Conservation (phyloP, 2,329 filamentous ascomycete genomes). For the Aspergillus sp. region DNA sequence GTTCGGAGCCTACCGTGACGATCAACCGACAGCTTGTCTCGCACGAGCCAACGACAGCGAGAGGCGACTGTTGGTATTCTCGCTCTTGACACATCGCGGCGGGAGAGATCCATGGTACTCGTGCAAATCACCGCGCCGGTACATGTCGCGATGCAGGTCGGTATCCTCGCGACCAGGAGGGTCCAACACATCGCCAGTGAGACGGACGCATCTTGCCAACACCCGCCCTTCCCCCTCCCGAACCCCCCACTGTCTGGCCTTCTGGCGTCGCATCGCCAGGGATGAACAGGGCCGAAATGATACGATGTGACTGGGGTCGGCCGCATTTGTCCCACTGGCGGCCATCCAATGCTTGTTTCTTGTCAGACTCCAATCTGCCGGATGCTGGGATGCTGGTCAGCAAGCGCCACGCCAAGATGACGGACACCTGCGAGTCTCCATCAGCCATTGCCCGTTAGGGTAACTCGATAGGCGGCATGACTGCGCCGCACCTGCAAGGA, state of each 20-base stretch:
- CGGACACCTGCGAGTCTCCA: slow-evolving; percentile 20
- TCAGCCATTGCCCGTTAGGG: slow-evolving; percentile 6
- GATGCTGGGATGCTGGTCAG: slow-evolving; percentile 5
- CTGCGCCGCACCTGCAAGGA: slow-evolving; percentile 17
- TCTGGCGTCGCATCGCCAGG: slow-evolving; percentile 2
- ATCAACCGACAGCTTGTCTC: slow-evolving; percentile 21
- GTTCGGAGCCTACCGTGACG: slow-evolving; percentile 20
- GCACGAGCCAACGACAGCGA: slow-evolving; percentile 4
- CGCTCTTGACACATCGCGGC: neutral
- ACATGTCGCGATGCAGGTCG: neutral
- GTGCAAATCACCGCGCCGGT: neutral
- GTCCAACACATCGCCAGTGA: slow-evolving; percentile 6
- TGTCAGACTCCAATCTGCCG: neutral
- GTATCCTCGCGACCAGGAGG: neutral
- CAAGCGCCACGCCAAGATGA: slow-evolving; percentile 34
- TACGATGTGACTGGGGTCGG: neutral
- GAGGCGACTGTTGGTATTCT: slow-evolving; percentile 5
- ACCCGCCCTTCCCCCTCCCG: neutral
- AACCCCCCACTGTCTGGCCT: neutral
- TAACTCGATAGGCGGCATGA: slow-evolving; percentile 16
- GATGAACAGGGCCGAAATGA: no score
- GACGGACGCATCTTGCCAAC: neutral
- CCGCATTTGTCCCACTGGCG: neutral
- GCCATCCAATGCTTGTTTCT: neutral
- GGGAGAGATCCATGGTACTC: neutral